phyloP scores from a whole-genome alignment of 495 filamentous ascomycete species.

The Xylona heveae region DNA sequence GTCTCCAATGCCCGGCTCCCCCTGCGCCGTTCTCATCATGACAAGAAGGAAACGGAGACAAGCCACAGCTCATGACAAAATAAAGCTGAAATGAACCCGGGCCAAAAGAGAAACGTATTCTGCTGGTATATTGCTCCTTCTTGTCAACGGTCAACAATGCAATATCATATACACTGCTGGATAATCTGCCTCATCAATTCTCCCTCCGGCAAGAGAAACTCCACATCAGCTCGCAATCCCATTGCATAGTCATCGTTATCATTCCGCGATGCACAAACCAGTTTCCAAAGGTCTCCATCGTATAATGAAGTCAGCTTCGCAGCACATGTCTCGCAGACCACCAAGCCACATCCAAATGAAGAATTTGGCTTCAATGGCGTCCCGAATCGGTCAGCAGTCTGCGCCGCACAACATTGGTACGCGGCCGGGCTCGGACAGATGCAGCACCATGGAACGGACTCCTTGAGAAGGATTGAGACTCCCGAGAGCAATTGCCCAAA shows the following conservation, averaged over 20 bases:
- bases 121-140: too few relatives aligned
- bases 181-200: slow-evolving; percentile 3
- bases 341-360: slow-evolving; percentile 18
- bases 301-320: slow-evolving; percentile 9
- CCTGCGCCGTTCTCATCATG: too few relatives aligned
- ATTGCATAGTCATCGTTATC: slow-evolving; percentile 8
- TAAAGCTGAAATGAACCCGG: too few relatives aligned
- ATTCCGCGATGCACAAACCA: slow-evolving; percentile 4
- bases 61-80: too few relatives aligned
- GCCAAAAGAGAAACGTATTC: too few relatives aligned
- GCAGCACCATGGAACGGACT: slow-evolving; percentile 17
- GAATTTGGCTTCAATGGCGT: slow-evolving; percentile 4
- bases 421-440: slow-evolving; percentile 20
- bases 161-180: too few relatives aligned
- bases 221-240: slow-evolving; percentile 19
- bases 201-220: slow-evolving; percentile 11
- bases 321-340: slow-evolving; percentile 19
- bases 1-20: too few relatives aligned
- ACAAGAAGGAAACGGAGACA: too few relatives aligned
- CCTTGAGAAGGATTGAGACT: slow-evolving; percentile 2
- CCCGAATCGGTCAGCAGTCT: slow-evolving; percentile 6
- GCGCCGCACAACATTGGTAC: slow-evolving; percentile 12
- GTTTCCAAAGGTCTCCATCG: slow-evolving; percentile 8
- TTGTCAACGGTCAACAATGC: too few relatives aligned
- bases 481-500: slow-evolving; percentile 9